Evolutionary conservation across 1,284 basidiomycete genomes (phyloP).

Genomic region (Amylostereum chailletii): DNA sequence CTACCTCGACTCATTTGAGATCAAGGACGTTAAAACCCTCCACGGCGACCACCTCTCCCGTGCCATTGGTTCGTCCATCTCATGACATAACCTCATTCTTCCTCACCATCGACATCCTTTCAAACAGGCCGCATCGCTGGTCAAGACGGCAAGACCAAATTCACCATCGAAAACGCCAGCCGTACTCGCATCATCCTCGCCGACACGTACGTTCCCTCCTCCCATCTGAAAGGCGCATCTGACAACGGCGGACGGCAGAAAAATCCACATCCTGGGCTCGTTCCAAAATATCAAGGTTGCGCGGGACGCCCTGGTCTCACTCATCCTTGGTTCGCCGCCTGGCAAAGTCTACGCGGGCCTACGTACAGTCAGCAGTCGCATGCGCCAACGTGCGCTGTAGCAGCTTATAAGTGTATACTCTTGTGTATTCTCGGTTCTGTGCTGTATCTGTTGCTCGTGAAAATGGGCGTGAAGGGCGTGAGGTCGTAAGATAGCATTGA

Average conservation of each 20-base stretch:
- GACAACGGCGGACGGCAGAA: slow-evolving; percentile 34
- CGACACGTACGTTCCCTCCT: slow-evolving; percentile 66
- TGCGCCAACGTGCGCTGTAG: slow-evolving; percentile 77
- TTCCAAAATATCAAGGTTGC: slow-evolving; percentile 98
- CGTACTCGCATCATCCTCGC: slow-evolving; percentile 94
- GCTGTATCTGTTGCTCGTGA: not conserved
- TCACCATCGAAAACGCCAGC: slow-evolving; percentile 96
- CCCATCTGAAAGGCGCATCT: slow-evolving; percentile 1
- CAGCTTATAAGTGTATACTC: slow-evolving; percentile 19
- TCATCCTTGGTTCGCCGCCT: slow-evolving; percentile 92
- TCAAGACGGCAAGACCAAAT: slow-evolving; percentile 96
- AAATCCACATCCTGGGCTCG: slow-evolving; percentile 91
- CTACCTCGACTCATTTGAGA: slow-evolving; percentile 97
- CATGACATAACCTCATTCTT: not conserved
- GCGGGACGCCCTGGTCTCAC: slow-evolving; percentile 89
- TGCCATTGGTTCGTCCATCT: slow-evolving; percentile 68
- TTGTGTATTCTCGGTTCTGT: slow-evolving; percentile 3
- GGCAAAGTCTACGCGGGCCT: slow-evolving; percentile 94
- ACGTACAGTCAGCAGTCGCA: slow-evolving; percentile 84
- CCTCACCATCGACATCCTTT: not conserved
- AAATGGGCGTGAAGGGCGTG: no score
- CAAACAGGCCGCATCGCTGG: slow-evolving; percentile 85
- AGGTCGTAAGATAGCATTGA: not conserved
- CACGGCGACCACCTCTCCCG: slow-evolving; percentile 95
- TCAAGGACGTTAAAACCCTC: slow-evolving; percentile 97